A percentile compares a stretch with the other conserved stretches of the same genome.
phyloP scores from a whole-genome alignment of 176 grass and related monocot species.

The Dactylis glomerata region DNA sequence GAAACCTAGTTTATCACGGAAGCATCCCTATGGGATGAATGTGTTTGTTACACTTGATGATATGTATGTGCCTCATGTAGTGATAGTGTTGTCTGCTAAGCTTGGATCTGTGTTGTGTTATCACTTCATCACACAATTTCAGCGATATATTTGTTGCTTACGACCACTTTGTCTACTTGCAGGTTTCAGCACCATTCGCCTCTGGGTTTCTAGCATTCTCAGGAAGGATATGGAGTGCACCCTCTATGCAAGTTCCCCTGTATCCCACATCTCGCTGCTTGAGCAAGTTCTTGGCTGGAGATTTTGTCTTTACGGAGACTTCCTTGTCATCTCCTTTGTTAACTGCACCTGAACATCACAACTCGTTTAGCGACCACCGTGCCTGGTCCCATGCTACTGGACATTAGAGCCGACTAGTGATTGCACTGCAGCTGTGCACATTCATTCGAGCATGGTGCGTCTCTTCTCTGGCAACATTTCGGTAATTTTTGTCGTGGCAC shows the following conservation, averaged over 20 bases:
- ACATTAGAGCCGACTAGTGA: conserved; percentile 53
- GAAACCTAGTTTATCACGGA: not conserved
- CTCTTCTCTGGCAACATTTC: conserved; percentile 39
- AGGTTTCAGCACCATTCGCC: conserved; percentile 39
- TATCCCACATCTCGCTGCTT: conserved; percentile 62
- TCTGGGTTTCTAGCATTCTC: conserved; percentile 40
- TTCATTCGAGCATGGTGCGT: conserved; percentile 53
- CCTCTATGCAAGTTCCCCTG: conserved; percentile 63
- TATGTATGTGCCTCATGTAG: not conserved
- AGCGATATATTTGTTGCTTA: not conserved
- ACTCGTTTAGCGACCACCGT: conserved; percentile 19
- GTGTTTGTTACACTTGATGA: not conserved
- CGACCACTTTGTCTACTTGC: not conserved
- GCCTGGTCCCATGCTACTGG: conserved; percentile 57
- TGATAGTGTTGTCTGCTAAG: no score
- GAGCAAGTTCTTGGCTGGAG: conserved; percentile 97
- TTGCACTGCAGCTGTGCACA: conserved; percentile 41
- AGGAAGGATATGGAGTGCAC: conserved; percentile 84
- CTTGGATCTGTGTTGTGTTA: no score
- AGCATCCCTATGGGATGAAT: not conserved
- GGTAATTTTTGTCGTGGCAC: conserved; percentile 48
- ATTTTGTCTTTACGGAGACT: conserved; percentile 82
- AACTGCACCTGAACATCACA: conserved; percentile 76
- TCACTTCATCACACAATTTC: not conserved
- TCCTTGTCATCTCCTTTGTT: conserved; percentile 76